Evolutionary conservation across 1,284 basidiomycete genomes (phyloP), one percentile per base, ranked within the genome.

Genomic region (Tylopilus sp.): DNA sequence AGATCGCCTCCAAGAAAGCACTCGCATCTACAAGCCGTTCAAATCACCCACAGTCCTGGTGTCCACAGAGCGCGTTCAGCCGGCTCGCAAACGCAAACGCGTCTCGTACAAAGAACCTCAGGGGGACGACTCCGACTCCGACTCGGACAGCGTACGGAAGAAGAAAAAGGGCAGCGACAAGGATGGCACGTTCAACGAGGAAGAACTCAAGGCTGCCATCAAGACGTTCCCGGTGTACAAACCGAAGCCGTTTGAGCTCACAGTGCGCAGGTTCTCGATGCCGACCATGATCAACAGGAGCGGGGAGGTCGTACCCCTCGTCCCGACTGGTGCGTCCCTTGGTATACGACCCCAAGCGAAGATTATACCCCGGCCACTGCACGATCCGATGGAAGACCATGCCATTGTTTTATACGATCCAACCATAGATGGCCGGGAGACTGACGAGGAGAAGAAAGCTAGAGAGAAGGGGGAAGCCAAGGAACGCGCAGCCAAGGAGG

Each of bases 401-500:
- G 94, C 96, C 0, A 95, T 99, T 56, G 96, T 99, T 0, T 73
- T 98, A 4, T 99, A 93, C 66, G 95, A 99, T 63, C 95, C 95
- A 0, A 99, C 95, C 0, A 84, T 96, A 41, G 94, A 99, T 64
- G 87, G 90, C 63, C 74, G 85, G 59, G 93, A 95, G 62, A 91
- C 89, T 0, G 88, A 91, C 54, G 88, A 91, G 62, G 88, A 91
- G 68, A 77, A 71, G 67, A 83, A 73, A 66, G 84, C 81, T 56
- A 72, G 84, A 30, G 77, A 83, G 63, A 84, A 83, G 62, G 80
- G 83, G 57, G 87, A 87, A 59, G 82, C 77, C 37, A 85, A 78
- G 61, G 78, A 78, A 58, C 78, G 74, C 50, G 78, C 80, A 7
- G 74, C 75, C 44, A 81, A 83, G 53, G 86, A 88, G 54, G 83